A percentile compares a stretch with the other conserved stretches of the same genome.
These are phyloP conservation scores for Pichia sp. DNA, from an alignment of 1,139 yeast genomes.

Conservation along the genomic window DNA sequence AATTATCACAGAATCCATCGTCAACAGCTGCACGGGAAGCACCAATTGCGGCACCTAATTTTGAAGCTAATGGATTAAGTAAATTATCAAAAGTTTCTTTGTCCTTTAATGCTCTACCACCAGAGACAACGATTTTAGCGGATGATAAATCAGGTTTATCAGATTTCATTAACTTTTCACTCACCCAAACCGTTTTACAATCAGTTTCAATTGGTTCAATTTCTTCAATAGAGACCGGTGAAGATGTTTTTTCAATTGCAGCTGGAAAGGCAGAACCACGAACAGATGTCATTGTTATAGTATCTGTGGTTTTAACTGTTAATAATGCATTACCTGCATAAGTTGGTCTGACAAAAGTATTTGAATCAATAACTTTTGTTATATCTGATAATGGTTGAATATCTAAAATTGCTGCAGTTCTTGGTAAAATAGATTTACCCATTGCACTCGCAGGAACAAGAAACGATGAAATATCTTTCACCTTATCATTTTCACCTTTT, in stretches of 20 bases:
- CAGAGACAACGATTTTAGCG: slow-evolving; percentile 76
- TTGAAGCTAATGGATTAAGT: slow-evolving; percentile 78
- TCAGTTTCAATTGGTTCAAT: slow-evolving; percentile 34
- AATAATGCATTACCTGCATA: slow-evolving; percentile 94
- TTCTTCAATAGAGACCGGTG: slow-evolving; percentile 42
- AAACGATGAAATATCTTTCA: slow-evolving; percentile 61
- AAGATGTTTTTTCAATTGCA: slow-evolving; percentile 37
- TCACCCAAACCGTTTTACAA: slow-evolving; percentile 49
- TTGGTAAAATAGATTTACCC: slow-evolving; percentile 82
- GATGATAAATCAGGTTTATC: slow-evolving; percentile 91
- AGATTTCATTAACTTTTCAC: slow-evolving; percentile 65
- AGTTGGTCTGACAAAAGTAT: slow-evolving; percentile 83
- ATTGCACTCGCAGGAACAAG: slow-evolving; percentile 77
- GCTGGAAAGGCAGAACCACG: slow-evolving; percentile 83
- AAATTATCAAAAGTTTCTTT: slow-evolving; percentile 79
- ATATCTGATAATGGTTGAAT: slow-evolving; percentile 86
- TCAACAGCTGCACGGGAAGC: slow-evolving; percentile 99
- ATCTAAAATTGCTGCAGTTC: slow-evolving; percentile 80
- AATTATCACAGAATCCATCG: slow-evolving; percentile 91
- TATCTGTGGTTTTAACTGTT: slow-evolving; percentile 70
- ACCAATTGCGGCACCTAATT: slow-evolving; percentile 88
- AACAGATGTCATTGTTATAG: slow-evolving; percentile 61
- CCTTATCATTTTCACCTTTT: slow-evolving; percentile 37
- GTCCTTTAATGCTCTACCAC: slow-evolving; percentile 91
- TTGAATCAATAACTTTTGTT: slow-evolving; percentile 52